These are phyloP conservation scores for Xylaria acuta DNA, from an alignment of 495 filamentous ascomycete species.

Conservation along the genomic window DNA sequence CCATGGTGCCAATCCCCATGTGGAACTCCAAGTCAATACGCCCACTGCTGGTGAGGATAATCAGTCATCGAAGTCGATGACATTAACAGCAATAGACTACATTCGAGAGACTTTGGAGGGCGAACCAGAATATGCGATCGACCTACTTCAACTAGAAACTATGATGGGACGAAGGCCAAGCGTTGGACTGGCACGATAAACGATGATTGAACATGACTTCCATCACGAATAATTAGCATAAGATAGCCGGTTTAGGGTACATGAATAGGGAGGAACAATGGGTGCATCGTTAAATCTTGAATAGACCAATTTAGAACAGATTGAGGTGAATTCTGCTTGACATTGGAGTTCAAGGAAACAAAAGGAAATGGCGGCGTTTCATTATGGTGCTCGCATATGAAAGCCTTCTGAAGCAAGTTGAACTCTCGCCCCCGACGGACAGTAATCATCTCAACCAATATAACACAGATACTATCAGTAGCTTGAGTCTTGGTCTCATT, in stretches of 20 bases:
- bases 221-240: constrained; percentile 17
- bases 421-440: not conserved
- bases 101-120: constrained; percentile 41
- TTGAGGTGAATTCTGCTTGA: not conserved
- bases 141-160: constrained; percentile 39
- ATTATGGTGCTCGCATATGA: not conserved
- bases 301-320: not conserved
- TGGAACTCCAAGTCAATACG: constrained; percentile 35
- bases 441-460: not conserved
- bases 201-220: constrained; percentile 12
- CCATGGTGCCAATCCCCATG: constrained; percentile 39
- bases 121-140: constrained; percentile 42
- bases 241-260: constrained; percentile 11
- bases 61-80: constrained; percentile 35
- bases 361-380: not conserved
- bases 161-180: constrained; percentile 38
- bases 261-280: constrained; percentile 6
- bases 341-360: not conserved
- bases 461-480: not conserved
- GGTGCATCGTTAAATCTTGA: constrained; percentile 11
- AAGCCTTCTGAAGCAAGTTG: not conserved
- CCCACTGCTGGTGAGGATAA: constrained; percentile 31
- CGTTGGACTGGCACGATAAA: constrained; percentile 34
- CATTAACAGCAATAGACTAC: constrained; percentile 36
- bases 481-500: not conserved